Base-by-base conservation (phyloP, 768 basidiomycete genomes). In the Daedaleopsis nitida region DNA sequence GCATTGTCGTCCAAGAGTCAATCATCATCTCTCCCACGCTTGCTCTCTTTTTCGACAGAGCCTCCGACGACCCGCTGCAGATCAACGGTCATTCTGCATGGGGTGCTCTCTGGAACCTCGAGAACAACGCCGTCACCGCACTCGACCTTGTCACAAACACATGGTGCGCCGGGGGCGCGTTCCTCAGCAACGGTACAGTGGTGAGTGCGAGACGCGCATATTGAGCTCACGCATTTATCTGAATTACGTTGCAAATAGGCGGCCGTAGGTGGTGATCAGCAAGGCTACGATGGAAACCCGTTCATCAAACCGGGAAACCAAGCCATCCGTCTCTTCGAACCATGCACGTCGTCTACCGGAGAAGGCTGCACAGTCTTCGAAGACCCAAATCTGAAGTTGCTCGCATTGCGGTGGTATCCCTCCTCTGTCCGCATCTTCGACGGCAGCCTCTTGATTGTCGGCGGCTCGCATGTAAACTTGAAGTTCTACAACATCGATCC, bases 401-500 rank as follows among this genome's bases (percentile, higher is more conserved):
- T 89, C 4, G 86, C 83, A 66, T 83, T 87, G 12, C 84, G 91
- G 37, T 94, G 91, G 91, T 94, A 94, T 74, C 85, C 82, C 56
- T 89, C 91, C 1, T 85, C 83, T 4, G 60, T 91, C 51, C 81
- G 89, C 44, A 78, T 92, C 59, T 73, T 77, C n/a, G 91, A 92
- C 64, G 91, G 91, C 19, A 90, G 89, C 65, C 87, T 83, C 1
- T 87, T 92, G 82, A 88, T 94, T 43, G 80, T 92, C 39, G 91
- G 91, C 0, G 92, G 92, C 16, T 88, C 90, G 12, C 87, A 81
- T 68, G 88, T 85, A 70, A 90, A 91, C 14, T 90, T 89, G 13
- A 91, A 89, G 88, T 92, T 92, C 65, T 92, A 92, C 71, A 92
- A 92, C 60, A 81, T 76, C 38, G 89, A 89, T 2, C 82, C 84